These are phyloP conservation scores for Fraxinus velutina DNA, from an alignment of 305 asterid species.

Conservation along the genomic window DNA sequence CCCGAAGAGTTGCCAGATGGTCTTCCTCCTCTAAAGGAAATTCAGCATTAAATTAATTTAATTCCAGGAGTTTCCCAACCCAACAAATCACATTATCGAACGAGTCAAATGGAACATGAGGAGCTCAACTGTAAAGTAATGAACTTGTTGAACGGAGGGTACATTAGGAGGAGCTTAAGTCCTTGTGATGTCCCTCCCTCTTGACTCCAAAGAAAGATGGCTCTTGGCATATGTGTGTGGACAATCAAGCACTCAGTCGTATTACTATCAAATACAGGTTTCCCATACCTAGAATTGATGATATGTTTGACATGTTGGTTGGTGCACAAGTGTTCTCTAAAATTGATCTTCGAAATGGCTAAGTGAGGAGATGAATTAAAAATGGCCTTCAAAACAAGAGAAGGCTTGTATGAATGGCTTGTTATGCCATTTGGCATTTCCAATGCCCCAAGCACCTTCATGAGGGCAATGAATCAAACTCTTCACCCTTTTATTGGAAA, in stretches of 20 bases:
- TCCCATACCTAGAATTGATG: neutral
- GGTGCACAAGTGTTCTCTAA: neutral
- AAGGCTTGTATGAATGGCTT: neutral
- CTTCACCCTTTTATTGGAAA: neutral
- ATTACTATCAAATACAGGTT: neutral
- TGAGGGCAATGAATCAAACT: neutral
- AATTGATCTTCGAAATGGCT: neutral
- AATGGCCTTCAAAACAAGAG: neutral
- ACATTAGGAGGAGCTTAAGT: neutral
- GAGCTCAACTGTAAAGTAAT: neutral
- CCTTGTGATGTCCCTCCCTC: neutral
- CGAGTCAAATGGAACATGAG: neutral
- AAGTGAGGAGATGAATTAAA: neutral
- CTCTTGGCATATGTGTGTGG: neutral
- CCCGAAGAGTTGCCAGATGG: neutral
- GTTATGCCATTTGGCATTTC: neutral
- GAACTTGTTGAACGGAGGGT: neutral
- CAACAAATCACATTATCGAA: neutral
- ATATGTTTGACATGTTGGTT: neutral
- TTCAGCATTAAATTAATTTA: neutral
- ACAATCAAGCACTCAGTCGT: neutral
- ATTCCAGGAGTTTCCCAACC: neutral
- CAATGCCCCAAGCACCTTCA: neutral
- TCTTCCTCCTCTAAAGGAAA: neutral
- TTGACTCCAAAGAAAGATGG: neutral